Base-by-base conservation (phyloP, 441 rosid species). In the Mallotus repandus region DNA sequence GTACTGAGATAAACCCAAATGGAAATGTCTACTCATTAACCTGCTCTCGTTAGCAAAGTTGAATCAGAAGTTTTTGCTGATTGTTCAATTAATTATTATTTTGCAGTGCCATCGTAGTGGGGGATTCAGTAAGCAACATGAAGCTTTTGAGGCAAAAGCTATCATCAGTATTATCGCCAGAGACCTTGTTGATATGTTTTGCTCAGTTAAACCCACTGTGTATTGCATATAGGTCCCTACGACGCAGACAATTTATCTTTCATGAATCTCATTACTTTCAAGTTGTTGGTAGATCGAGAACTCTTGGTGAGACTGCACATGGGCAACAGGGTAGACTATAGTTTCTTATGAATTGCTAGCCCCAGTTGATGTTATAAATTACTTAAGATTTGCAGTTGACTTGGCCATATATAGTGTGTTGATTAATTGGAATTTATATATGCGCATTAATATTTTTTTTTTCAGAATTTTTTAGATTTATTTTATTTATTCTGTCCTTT, bases 61-160 rank as follows among this genome's bases (percentile, higher is more conserved):
- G 41, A 38, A 38, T 38, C 41, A 4, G 41, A 38, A 38, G 50
- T n/a, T 43, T 4, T 38, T 52, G 14, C 56, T 81, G 45, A 55
- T 9, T 19, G 6, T 59, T 60, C 4, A 22, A 54, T 19, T 59
- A 46, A 0, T n/a, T 68, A 0, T n/a, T 68, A 56, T 18, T 64
- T 7, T 80, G 83, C 65, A 86, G 87, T 84, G 87, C 87, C 87
- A 25, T 85, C 89, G 4, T 85, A 78, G 67, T 12, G 62, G 73
- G 21, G 29, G 59, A 46, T 0, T 2, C 41, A 11, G 7, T 10
- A 19, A 5, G 58, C 25, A 49, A 11, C 25, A 10, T 15, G 63
- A 54, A 72, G 69, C 22, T 13, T 60, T 60, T 13, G 43, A 38
- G 10, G 58, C 18, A 25, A 4, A 38, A 60, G 60, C 57, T 11